phyloP scores from a whole-genome alignment of 495 filamentous ascomycete genomes.

The Hypoxylon cercidicola region DNA sequence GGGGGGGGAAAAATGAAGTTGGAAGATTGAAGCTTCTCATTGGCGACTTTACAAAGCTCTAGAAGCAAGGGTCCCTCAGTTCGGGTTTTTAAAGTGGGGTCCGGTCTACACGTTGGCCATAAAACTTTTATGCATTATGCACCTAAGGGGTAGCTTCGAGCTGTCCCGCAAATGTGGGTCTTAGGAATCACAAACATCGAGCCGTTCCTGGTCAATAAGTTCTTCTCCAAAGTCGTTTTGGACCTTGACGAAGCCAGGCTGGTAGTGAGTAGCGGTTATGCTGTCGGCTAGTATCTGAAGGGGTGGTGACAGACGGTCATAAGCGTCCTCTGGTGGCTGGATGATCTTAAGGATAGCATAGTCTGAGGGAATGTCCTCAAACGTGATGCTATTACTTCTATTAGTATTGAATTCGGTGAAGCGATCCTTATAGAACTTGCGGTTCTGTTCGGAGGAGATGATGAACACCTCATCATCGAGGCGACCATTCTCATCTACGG shows the following conservation, averaged over 20 bases:
- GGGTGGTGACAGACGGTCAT: slow-evolving; percentile 71
- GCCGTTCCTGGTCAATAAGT: slow-evolving; percentile 65
- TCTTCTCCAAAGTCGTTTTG: slow-evolving; percentile 65
- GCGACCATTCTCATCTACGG: slow-evolving; percentile 60
- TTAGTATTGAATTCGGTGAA: slow-evolving; percentile 54
- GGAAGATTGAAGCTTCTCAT: too few relatives aligned
- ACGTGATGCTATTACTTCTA: slow-evolving; percentile 61
- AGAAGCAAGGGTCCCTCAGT: too few relatives aligned
- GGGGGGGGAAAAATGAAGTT: too few relatives aligned
- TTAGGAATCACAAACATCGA: too few relatives aligned
- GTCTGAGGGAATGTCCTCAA: slow-evolving; percentile 69
- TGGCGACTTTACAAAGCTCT: too few relatives aligned
- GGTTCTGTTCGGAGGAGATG: slow-evolving; percentile 71
- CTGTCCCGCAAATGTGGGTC: too few relatives aligned
- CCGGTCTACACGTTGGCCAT: too few relatives aligned
- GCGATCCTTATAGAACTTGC: slow-evolving; percentile 67
- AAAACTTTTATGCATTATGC: too few relatives aligned
- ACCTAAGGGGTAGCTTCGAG: too few relatives aligned
- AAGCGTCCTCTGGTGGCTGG: slow-evolving; percentile 67
- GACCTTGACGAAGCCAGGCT: slow-evolving; percentile 65
- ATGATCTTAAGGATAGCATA: slow-evolving; percentile 69
- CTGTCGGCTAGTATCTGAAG: slow-evolving; percentile 72
- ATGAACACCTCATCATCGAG: slow-evolving; percentile 77
- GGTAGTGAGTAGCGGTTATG: slow-evolving; percentile 71
- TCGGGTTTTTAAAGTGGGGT: too few relatives aligned